Evolutionary conservation across 805 yeast species (phyloP).

Genomic region (Danielia oregonensis): DNA sequence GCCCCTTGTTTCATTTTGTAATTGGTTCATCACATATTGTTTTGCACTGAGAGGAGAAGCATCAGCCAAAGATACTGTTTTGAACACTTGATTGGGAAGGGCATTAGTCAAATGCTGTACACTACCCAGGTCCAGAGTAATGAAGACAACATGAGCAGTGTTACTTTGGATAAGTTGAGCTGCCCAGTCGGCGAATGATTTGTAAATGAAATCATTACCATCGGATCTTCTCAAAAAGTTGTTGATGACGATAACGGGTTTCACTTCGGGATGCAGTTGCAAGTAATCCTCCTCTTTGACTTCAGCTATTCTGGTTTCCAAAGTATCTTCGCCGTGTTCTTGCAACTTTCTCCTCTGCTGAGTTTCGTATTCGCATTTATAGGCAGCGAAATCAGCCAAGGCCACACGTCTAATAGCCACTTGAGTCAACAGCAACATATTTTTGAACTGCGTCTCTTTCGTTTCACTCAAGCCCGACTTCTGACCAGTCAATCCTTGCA

Average conservation of each 20-base stretch:
- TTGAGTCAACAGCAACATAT: slow-evolving; percentile 68
- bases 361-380: slow-evolving; percentile 21
- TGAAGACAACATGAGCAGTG: slow-evolving; percentile 82
- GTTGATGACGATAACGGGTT: slow-evolving; percentile 83
- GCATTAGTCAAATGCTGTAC: slow-evolving; percentile 64
- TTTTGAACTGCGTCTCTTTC: slow-evolving; percentile 75
- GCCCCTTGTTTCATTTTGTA: slow-evolving; percentile 27
- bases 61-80: slow-evolving; percentile 70
- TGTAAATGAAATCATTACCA: slow-evolving; percentile 61
- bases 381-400: slow-evolving; percentile 26
- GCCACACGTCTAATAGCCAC: slow-evolving; percentile 72
- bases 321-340: slow-evolving; percentile 5
- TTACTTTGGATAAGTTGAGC: slow-evolving; percentile 70
- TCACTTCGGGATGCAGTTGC: slow-evolving; percentile 78
- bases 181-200: slow-evolving; percentile 85
- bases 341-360: slow-evolving; percentile 12
- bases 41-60: slow-evolving; percentile 71
- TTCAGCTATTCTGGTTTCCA: slow-evolving; percentile 24
- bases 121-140: slow-evolving; percentile 83
- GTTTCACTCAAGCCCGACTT: slow-evolving; percentile 86
- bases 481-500: slow-evolving; percentile 90
- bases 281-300: slow-evolving; percentile 76
- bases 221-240: slow-evolving; percentile 58
- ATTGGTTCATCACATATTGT: slow-evolving; percentile 60
- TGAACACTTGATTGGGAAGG: slow-evolving; percentile 84